phyloP scores from a whole-genome alignment of 2,329 filamentous ascomycete species.

The Apiospora kogelbergensis region DNA sequence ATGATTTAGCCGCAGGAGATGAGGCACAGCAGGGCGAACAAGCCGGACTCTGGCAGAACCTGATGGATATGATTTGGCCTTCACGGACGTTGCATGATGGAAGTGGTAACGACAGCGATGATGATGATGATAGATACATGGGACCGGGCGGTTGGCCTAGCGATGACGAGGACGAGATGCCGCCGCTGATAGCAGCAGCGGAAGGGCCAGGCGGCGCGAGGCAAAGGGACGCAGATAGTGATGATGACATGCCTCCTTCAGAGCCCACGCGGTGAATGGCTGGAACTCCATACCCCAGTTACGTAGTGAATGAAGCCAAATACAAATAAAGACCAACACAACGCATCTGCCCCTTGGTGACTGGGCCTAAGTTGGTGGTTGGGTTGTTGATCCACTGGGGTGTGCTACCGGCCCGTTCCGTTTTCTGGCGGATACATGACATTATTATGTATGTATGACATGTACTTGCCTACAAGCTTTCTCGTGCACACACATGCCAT shows the following conservation, averaged over 20 bases:
- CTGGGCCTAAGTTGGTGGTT: background rate
- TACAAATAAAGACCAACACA: background rate
- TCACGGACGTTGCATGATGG: background rate
- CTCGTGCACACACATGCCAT: background rate
- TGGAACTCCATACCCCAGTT: too few relatives aligned
- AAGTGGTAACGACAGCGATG: background rate
- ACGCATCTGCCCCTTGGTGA: background rate
- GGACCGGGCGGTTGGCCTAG: constrained; percentile 18
- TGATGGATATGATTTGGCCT: constrained; percentile 16
- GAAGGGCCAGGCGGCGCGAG: background rate
- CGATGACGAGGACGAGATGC: constrained; percentile 11
- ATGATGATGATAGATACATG: constrained; percentile 8
- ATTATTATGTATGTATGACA: background rate
- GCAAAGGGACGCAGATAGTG: background rate
- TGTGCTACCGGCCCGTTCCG: constrained; percentile 2
- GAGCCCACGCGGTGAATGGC: background rate
- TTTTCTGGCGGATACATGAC: background rate
- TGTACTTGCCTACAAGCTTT: background rate
- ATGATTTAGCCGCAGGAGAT: constrained; percentile 7
- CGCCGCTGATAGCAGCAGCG: background rate
- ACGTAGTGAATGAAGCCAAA: background rate
- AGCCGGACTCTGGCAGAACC: constrained; percentile 10
- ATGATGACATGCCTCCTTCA: constrained; percentile 21
- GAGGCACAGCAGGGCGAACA: background rate
- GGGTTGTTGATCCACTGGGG: background rate